Evolutionary conservation across 2,329 filamentous ascomycete genomes (phyloP), one percentile per base, ranked within the genome.

Genomic region (Colletotrichum karsti): DNA sequence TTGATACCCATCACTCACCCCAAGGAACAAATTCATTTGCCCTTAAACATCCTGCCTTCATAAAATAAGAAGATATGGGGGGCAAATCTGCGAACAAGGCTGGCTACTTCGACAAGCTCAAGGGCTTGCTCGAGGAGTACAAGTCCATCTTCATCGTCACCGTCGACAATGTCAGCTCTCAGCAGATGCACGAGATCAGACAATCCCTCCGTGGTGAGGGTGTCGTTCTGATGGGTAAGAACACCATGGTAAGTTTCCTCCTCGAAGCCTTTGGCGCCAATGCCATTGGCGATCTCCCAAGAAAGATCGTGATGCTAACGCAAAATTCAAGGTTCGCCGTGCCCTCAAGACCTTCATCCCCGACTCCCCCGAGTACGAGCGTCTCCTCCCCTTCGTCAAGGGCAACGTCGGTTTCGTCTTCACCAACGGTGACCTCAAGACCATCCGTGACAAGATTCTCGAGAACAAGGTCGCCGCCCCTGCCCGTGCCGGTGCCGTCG

Each of bases 171-270:
- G 96, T 99, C 91, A 94, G 92, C 85, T 99, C 96, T 77, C 96
- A 99, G 91, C 97, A 99, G 92, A 99, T 99, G 97, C 96, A 99
- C 93, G 96, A 99, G 91, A 98, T 99, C 85, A 93, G 96, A 84
- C 87, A 92, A 80, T 86, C 93, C 79, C 93, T 99, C 83, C 95
- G 96, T 83, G 92, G 92, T 72, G 87, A 97, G 85, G 95, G 90
- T 85, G 93, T 98, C 77, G 95, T 99, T 78, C 89, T 99, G 87
- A 98, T 98, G 96, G 96, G 95, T 83, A 98, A 98, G 92, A 99
- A 99, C 92, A 99, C 96, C 85, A 99, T 99, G 96, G 95, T 96
- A 85, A 69, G 87, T 76, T 33, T 35, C 33, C 6, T 12, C 20
- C 7, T 5, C 20, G 2, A 28, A 41, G 41, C 9, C 41, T 30